Evolutionary conservation across 768 basidiomycete species (phyloP).

Genomic region (Goffeauzyma gilvescens): DNA sequence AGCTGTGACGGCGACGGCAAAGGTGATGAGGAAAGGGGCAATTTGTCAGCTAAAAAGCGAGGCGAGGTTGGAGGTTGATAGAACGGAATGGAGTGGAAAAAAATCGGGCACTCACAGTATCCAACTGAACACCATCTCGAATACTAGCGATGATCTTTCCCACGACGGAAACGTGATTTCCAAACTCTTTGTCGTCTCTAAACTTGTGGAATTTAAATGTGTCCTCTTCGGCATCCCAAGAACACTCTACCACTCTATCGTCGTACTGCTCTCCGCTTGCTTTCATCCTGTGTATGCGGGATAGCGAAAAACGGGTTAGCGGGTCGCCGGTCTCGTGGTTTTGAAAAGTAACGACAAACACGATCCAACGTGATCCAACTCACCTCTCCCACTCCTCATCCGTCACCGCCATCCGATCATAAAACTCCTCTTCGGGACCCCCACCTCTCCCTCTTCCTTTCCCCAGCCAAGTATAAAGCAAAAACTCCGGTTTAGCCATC

Average conservation of each 20-base stretch:
- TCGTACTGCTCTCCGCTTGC: constrained; percentile 66
- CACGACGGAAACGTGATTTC: constrained; percentile 69
- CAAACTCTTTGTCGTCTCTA: constrained; percentile 79
- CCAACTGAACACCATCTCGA: constrained; percentile 78
- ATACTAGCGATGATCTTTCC: constrained; percentile 80
- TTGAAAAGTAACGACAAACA: too few species aligned
- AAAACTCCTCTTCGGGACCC: constrained; percentile 48
- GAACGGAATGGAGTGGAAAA: constrained; percentile 2
- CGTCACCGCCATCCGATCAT: constrained; percentile 63
- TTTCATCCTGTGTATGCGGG: constrained; percentile 49
- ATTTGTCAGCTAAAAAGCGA: neutral
- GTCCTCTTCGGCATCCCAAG: constrained; percentile 53
- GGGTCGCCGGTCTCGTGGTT: too few species aligned
- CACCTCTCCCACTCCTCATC: constrained; percentile 89
- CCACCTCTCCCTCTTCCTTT: constrained; percentile 43
- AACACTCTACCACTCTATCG: constrained; percentile 83
- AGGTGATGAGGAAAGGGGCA: too few species aligned
- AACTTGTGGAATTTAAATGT: constrained; percentile 83
- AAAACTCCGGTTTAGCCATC: constrained; percentile 64
- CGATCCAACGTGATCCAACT: too few species aligned
- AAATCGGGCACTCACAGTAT: constrained; percentile 41
- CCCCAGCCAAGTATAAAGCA: constrained; percentile 54
- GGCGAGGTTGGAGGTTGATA: neutral
- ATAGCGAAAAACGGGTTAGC: too few species aligned
- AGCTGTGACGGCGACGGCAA: constrained; percentile 40